Evolutionary conservation across 2,329 filamentous ascomycete genomes (phyloP), one percentile per base, ranked within the genome.

Genomic region (Remersonia thermophila): DNA sequence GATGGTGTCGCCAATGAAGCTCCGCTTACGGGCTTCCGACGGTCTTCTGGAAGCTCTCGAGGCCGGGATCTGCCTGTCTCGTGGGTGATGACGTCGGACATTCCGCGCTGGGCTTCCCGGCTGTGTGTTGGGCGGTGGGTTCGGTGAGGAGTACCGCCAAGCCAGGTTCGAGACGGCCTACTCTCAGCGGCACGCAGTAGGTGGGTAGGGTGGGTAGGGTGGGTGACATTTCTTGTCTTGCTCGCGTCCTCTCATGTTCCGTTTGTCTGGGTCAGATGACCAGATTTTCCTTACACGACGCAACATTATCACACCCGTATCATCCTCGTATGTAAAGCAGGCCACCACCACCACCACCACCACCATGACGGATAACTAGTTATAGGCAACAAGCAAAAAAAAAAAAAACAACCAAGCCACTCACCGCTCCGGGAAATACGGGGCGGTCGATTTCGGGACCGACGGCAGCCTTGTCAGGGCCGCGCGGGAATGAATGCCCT

Each of bases 21-120:
- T 35, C 37, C 36, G 23, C 29, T 11, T 10, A 7, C 16, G 25
- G 30, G 31, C 25, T 33, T 32, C 36, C 27, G 20, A 13, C 20
- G 11, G 29, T 18, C 36, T 44, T 44, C 41, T 44, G 35, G 41
- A 44, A 44, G 36, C 39, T 38, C 14, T n/a, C 13, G 26, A 37
- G 16, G 26, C 34, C 26, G 23, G 34, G 39, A 31, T 33, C 7
- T 23, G 38, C 38, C 28, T 43, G 38, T 14, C n/a, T 25, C 29
- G 14, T 23, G 18, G 30, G n/a, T 14, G 17, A 25, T 33, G 36
- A 39, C 32, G 33, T 14, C 30, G 27, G 33, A 8, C 29, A 16
- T 16, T 18, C 33, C 35, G 33, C 32, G 30, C 15, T 33, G 35
- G 39, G 25, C 33, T 31, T 30, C n/a, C 16, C 20, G 5, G 20